phyloP scores from a whole-genome alignment of 2,329 filamentous ascomycete species.

The Apiospora kogelbergensis region DNA sequence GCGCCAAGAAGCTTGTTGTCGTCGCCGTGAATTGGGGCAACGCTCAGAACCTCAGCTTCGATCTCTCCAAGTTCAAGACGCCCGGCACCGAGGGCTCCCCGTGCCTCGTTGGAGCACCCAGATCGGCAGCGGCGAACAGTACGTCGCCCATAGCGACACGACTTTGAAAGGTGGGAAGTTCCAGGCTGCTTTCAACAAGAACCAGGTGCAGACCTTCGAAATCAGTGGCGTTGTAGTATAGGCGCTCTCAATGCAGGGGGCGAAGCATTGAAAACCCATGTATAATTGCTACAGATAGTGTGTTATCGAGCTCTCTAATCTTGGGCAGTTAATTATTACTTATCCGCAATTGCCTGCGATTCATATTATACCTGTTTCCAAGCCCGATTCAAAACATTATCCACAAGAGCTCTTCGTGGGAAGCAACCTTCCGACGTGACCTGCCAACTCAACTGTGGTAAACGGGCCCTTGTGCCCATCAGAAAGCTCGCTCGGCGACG shows the following conservation, averaged over 20 bases:
- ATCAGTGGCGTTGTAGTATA: slow-evolving; percentile 19
- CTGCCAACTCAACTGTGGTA: background rate
- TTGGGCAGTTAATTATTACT: background rate
- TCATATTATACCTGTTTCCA: background rate
- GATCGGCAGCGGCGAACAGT: slow-evolving; percentile 34
- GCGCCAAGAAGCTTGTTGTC: slow-evolving; percentile 20
- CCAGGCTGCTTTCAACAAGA: slow-evolving; percentile 34
- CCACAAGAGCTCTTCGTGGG: background rate
- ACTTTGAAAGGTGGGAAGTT: slow-evolving; percentile 37
- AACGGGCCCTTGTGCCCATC: background rate
- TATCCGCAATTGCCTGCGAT: background rate
- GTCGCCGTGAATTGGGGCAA: slow-evolving; percentile 35
- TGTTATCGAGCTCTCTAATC: background rate
- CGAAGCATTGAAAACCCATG: background rate
- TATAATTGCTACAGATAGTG: background rate
- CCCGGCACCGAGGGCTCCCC: slow-evolving; percentile 29
- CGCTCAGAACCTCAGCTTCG: slow-evolving; percentile 39
- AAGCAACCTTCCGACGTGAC: background rate
- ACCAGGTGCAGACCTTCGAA: slow-evolving; percentile 40
- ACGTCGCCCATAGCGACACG: slow-evolving; percentile 30
- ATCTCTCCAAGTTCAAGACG: slow-evolving; percentile 34
- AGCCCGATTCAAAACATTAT: background rate
- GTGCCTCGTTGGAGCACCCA: slow-evolving; percentile 38
- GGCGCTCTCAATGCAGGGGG: background rate
- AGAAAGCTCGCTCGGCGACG: background rate